Evolutionary conservation across 225 moss, liverwort and hornwort genomes (phyloP).

Genomic region (Takakia lepidozioides): DNA sequence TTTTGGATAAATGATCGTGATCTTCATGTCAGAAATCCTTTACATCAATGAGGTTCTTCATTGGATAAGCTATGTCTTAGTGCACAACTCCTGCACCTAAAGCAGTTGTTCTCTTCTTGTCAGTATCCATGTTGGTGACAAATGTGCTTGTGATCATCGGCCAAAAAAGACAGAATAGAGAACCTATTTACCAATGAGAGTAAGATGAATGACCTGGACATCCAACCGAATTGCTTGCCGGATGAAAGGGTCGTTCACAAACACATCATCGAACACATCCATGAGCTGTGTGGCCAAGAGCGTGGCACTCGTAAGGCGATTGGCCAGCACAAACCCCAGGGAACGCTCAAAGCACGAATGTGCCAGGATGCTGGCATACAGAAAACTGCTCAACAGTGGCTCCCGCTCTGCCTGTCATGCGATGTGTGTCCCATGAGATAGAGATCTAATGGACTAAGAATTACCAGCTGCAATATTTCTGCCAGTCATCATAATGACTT

Average conservation of each 20-base stretch:
- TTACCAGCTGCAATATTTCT: no score
- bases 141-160: no score
- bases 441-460: no score
- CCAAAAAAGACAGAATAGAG: no score
- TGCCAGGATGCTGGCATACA: slow-evolving; percentile 87
- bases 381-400: slow-evolving; percentile 87
- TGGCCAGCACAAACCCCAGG: slow-evolving; percentile 83
- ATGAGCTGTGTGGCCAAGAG: slow-evolving; percentile 86
- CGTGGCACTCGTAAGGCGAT: slow-evolving; percentile 84
- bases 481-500: neutral
- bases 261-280: slow-evolving; percentile 85
- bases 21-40: no score
- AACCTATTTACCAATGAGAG: no score
- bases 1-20: no score
- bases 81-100: no score
- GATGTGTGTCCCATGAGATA: slow-evolving; percentile 4
- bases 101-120: no score
- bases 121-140: no score
- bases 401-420: slow-evolving; percentile 83
- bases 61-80: no score
- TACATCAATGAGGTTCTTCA: no score
- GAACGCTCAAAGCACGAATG: slow-evolving; percentile 96
- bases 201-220: slow-evolving; percentile 51
- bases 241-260: slow-evolving; percentile 59
- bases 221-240: slow-evolving; percentile 84